Evolutionary conservation across 202 grass and related monocot genomes (phyloP).

Genomic region (Panicum virgatum): DNA sequence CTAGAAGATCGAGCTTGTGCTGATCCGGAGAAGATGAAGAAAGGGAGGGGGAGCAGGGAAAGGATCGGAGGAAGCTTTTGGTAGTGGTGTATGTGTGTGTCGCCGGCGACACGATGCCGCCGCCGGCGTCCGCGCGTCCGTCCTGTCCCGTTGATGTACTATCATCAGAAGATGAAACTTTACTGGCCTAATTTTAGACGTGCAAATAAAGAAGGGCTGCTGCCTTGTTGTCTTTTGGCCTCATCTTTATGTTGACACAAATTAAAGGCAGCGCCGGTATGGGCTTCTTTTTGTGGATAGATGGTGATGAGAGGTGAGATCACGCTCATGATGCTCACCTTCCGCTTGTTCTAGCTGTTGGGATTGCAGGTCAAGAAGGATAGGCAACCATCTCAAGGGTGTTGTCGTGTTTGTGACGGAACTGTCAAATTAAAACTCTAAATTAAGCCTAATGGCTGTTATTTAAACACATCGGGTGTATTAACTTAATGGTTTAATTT

Average conservation of each 20-base stretch:
- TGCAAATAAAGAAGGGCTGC: slow-evolving; percentile 52
- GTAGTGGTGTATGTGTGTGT: slow-evolving; percentile 33
- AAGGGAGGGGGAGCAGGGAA: background rate
- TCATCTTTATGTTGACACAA: slow-evolving; percentile 56
- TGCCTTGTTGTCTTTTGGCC: background rate
- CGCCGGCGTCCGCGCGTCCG: slow-evolving; percentile 22
- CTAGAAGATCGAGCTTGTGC: background rate
- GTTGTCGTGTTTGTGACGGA: too few species aligned
- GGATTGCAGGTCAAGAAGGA: slow-evolving; percentile 7
- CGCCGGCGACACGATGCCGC: slow-evolving; percentile 27
- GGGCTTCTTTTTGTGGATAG: background rate
- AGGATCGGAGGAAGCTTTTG: slow-evolving; percentile 10
- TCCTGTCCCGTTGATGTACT: slow-evolving; percentile 2
- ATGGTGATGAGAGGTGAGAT: slow-evolving; percentile 48
- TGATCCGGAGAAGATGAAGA: background rate
- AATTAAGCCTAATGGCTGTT: too few species aligned
- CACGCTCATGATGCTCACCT: slow-evolving; percentile 8
- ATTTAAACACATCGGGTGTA: too few species aligned
- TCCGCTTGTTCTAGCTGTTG: background rate
- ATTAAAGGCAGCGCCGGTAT: slow-evolving; percentile 18
- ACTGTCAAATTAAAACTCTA: too few species aligned
- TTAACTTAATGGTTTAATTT: too few species aligned
- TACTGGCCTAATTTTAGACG: slow-evolving; percentile 41
- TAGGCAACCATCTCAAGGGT: background rate
- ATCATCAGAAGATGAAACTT: slow-evolving; percentile 34